Evolutionary conservation across 2,329 filamentous ascomycete genomes (phyloP).

Genomic region (Apiospora phragmitis): DNA sequence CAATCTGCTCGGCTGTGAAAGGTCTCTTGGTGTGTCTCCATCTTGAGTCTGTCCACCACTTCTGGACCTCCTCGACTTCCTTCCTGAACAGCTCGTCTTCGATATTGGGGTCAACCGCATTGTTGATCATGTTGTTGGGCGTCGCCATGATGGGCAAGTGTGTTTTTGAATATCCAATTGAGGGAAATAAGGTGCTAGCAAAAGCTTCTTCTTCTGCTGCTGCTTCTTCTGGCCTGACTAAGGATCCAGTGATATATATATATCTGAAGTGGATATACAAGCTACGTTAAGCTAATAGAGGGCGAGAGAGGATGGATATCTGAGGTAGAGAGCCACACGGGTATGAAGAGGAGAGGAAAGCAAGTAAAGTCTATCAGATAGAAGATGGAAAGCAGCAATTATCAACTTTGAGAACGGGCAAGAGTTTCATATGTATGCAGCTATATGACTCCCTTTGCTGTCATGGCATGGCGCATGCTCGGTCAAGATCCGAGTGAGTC

Average conservation of each 20-base stretch:
- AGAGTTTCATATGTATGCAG: neutral
- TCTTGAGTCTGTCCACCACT: slow-evolving; percentile 91
- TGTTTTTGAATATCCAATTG: neutral
- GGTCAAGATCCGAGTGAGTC: slow-evolving; percentile 12
- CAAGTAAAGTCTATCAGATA: neutral
- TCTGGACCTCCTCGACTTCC: slow-evolving; percentile 85
- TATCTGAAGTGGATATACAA: neutral
- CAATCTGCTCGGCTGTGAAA: slow-evolving; percentile 96
- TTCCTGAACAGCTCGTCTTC: slow-evolving; percentile 71
- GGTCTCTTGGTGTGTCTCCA: slow-evolving; percentile 92
- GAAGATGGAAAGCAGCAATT: neutral
- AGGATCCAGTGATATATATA: neutral
- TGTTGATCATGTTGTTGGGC: slow-evolving; percentile 62
- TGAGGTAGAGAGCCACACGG: neutral
- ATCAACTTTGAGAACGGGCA: neutral
- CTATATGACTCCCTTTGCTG: neutral
- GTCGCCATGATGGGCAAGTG: slow-evolving; percentile 47
- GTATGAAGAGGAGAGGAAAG: neutral
- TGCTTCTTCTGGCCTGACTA: neutral
- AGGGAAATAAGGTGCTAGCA: neutral
- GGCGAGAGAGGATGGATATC: neutral
- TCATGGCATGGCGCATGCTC: slow-evolving; percentile 9
- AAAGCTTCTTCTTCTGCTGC: neutral
- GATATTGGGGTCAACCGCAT: slow-evolving; percentile 53
- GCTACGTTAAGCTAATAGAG: neutral